Evolutionary conservation across 2,329 filamentous ascomycete genomes (phyloP), one percentile per base, ranked within the genome.

Genomic region (Aspergillus cejpii): DNA sequence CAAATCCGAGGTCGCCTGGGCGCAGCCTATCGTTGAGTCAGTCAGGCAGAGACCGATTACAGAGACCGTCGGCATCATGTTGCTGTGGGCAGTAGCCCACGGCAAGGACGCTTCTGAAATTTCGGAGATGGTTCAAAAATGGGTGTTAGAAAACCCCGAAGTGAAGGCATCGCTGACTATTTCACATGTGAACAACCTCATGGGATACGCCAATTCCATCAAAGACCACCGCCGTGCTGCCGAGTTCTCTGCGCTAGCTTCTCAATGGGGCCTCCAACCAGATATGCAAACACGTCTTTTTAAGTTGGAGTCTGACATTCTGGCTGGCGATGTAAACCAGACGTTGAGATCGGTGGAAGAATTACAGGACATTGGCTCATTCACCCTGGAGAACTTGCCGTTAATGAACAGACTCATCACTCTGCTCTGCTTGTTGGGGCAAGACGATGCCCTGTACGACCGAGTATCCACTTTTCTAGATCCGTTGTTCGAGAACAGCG

Each of bases 221-320:
- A 74, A 82, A 8, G 83, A 94, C 55, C 75, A 81, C 0, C 80
- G 85, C 53, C 71, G 86, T 37, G 87, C 86, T 4, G 82, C 90
- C 60, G 77, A 87, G 10, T 85, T 90, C 50, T 74, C 88, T 37
- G 69, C 77, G 1, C 68, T 96, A 8, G 81, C 82, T 1, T 63
- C 77, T 36, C 80, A 83, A 56, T 77, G 81, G 56, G 77, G 76
- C 3, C 77, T 95, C 17, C 63, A 74, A 41, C 79, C 85, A 0
- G 79, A 94, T 61, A 76, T 79, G 8, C 73, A 75, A 39, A 94
- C 89, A 0, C 83, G 79, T 53, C 74, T 87, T 37, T 73, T 94
- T 40, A 81, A 89, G 59, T 78, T 97, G 55, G 77, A 84, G 45
- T 85, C 92, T 56, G 80, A 83, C 10, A 74, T 94, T n/a, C 77